Conservation (phyloP, 768 basidiomycete genomes). For the Lactarius deliciosus region DNA sequence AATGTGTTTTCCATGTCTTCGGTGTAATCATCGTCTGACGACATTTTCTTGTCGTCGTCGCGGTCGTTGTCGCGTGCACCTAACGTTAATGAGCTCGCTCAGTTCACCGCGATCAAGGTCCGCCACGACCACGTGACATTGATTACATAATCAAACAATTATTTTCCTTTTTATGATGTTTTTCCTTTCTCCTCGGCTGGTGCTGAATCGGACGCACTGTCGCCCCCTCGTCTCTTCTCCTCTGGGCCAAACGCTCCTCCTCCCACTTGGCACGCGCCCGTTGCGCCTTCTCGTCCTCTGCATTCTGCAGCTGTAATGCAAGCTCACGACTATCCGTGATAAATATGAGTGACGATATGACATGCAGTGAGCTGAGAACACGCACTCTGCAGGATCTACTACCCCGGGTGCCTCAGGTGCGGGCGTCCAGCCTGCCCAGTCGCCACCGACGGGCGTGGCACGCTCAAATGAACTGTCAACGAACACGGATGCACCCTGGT, state of each 20-base stretch:
- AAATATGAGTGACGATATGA: slow-evolving; percentile 1
- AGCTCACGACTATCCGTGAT: slow-evolving; percentile 52
- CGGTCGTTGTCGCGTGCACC: background rate
- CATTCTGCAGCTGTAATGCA: slow-evolving; percentile 74
- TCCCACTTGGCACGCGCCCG: slow-evolving; percentile 38
- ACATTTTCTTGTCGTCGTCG: slow-evolving; percentile 11
- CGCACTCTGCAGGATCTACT: slow-evolving; percentile 63
- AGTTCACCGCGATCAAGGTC: too few relatives aligned
- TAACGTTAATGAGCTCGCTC: too few relatives aligned
- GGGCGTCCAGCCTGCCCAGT: slow-evolving; percentile 72
- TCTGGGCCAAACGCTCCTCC: slow-evolving; percentile 39
- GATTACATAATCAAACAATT: slow-evolving; percentile 27
- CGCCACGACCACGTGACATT: slow-evolving; percentile 1
- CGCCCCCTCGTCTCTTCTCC: slow-evolving; percentile 23
- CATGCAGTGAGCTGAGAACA: slow-evolving; percentile 23
- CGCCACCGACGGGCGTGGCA: slow-evolving; percentile 72
- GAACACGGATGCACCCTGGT: slow-evolving; percentile 74
- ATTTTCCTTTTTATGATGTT: slow-evolving; percentile 3
- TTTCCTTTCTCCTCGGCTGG: slow-evolving; percentile 14
- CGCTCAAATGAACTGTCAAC: slow-evolving; percentile 69
- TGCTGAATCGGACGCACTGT: slow-evolving; percentile 4
- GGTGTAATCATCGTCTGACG: slow-evolving; percentile 17
- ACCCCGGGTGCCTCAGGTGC: slow-evolving; percentile 47
- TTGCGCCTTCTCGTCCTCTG: slow-evolving; percentile 60
- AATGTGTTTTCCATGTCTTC: slow-evolving; percentile 18